A percentile compares a stretch with the other conserved stretches of the same genome.
These are phyloP conservation scores for Prosopis cineraria DNA, from an alignment of 306 rosid species.

Conservation along the genomic window DNA sequence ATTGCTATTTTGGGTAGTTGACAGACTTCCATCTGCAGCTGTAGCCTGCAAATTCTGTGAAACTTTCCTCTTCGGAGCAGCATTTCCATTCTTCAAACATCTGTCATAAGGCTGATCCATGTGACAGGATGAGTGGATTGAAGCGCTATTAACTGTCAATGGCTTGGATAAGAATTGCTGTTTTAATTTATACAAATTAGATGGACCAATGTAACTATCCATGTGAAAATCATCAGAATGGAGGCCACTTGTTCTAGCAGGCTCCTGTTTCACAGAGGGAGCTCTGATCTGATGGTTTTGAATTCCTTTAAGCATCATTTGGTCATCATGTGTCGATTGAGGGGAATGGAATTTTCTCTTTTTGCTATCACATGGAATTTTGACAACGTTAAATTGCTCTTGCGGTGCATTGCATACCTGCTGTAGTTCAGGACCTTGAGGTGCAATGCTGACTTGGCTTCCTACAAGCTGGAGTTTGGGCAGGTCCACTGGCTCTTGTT, in stretches of 20 bases:
- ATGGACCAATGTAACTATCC: constrained; percentile 1
- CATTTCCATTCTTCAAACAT: constrained; percentile 17
- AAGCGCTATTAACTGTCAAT: constrained; percentile 4
- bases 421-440: constrained; percentile 30
- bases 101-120: constrained; percentile 18
- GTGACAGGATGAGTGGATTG: not conserved
- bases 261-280: constrained; percentile 37
- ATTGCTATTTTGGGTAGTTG: constrained; percentile 9
- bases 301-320: constrained; percentile 4
- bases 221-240: constrained; percentile 4
- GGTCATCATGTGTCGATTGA: constrained; percentile 5
- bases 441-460: constrained; percentile 22
- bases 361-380: constrained; percentile 14
- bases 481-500: constrained; percentile 33
- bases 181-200: constrained; percentile 22
- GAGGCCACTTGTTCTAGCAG: constrained; percentile 20
- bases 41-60: constrained; percentile 3
- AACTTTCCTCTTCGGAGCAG: constrained; percentile 21
- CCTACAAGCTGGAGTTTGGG: constrained; percentile 29
- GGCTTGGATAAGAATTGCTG: not conserved
- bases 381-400: constrained; percentile 22
- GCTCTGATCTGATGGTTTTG: constrained; percentile 16
- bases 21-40: constrained; percentile 13
- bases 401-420: constrained; percentile 8
- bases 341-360: constrained; percentile 26